These are phyloP conservation scores for Mortierella sp. DNA, from an alignment of 371 early-diverging fungal species.

Conservation along the genomic window DNA sequence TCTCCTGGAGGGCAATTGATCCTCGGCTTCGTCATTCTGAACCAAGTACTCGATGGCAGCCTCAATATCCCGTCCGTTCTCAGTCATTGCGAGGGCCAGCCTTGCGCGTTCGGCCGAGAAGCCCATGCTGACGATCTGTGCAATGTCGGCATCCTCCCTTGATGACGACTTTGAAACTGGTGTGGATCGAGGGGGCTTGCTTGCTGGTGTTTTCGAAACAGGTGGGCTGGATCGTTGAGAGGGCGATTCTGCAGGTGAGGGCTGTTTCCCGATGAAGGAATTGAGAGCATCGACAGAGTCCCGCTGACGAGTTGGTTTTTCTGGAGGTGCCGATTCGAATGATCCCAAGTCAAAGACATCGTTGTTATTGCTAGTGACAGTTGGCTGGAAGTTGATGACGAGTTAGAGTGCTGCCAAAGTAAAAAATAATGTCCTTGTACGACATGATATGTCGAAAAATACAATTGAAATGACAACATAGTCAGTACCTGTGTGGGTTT, in stretches of 20 bases:
- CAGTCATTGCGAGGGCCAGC: conserved; percentile 75
- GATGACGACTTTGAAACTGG: conserved; percentile 10
- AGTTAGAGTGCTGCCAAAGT: too few relatives aligned
- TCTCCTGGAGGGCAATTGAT: conserved; percentile 26
- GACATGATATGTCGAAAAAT: background rate
- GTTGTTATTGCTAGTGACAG: conserved; percentile 15
- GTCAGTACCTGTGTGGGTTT: conserved; percentile 32
- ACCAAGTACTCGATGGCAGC: conserved; percentile 75
- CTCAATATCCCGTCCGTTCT: conserved; percentile 69
- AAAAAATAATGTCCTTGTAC: background rate
- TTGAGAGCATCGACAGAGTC: conserved; percentile 47
- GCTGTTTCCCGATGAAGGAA: conserved; percentile 53
- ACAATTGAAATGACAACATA: background rate
- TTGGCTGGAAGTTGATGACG: conserved; percentile 10
- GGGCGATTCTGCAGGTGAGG: conserved; percentile 18
- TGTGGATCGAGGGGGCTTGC: conserved; percentile 28
- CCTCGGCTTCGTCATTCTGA: conserved; percentile 66
- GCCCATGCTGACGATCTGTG: conserved; percentile 84
- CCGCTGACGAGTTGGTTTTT: conserved; percentile 27
- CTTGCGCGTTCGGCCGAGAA: conserved; percentile 74
- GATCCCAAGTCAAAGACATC: conserved; percentile 51
- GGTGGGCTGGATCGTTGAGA: conserved; percentile 60
- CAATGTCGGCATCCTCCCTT: conserved; percentile 51
- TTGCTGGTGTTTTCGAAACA: conserved; percentile 57
- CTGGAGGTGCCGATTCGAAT: conserved; percentile 50